Percentiles rank a stretch among this genome's conserved stretches.
Evolutionary conservation across 2,329 filamentous ascomycete species (phyloP).

Genomic region (Alternaria infectoria): DNA sequence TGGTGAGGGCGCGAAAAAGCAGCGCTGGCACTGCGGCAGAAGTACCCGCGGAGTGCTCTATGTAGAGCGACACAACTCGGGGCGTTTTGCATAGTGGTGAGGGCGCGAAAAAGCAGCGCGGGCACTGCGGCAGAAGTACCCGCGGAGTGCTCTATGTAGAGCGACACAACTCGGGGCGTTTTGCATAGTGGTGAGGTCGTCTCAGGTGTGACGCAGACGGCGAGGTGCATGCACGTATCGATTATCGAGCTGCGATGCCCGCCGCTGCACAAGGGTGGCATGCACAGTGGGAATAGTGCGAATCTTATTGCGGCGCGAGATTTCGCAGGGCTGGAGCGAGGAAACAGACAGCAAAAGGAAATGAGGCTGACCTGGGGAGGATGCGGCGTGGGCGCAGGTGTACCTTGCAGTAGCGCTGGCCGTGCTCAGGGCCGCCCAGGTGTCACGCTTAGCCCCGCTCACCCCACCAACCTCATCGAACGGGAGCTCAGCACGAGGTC

Average conservation of each 20-base stretch:
- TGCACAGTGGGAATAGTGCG: background rate
- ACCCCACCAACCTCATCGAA: conserved; percentile 5
- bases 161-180: background rate
- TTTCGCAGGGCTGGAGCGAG: background rate
- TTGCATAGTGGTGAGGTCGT: conserved; percentile 3
- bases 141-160: background rate
- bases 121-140: background rate
- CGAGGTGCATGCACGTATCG: conserved; percentile 6
- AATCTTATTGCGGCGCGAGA: conserved; percentile 1
- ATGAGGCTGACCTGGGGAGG: background rate
- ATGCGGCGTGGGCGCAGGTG: background rate
- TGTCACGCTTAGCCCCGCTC: background rate
- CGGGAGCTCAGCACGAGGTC: background rate
- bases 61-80: background rate
- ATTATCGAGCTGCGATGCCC: background rate
- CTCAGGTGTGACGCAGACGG: conserved; percentile 14
- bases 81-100: conserved; percentile 7
- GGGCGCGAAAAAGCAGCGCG: background rate
- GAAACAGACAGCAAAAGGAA: background rate
- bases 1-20: background rate
- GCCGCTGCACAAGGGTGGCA: background rate
- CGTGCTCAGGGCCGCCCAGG: background rate
- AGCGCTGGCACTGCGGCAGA: background rate
- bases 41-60: background rate
- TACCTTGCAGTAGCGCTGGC: conserved; percentile 11